These are phyloP conservation scores for Apiospora malaysiana DNA, from an alignment of 2,329 filamentous ascomycete genomes.

Conservation along the genomic window DNA sequence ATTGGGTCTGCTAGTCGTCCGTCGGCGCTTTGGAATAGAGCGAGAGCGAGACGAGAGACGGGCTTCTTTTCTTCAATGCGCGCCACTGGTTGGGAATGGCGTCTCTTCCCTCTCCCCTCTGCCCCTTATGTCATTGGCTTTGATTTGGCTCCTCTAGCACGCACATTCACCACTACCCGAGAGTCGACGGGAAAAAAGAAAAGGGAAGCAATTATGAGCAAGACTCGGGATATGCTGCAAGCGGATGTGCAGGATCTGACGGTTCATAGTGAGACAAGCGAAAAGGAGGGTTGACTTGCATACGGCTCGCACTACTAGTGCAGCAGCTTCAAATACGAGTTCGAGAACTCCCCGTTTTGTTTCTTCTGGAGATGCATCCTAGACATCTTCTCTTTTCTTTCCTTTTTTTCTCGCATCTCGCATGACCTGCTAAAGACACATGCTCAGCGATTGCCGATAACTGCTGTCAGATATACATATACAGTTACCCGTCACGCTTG, in stretches of 20 bases:
- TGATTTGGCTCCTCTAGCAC: neutral
- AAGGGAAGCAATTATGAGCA: neutral
- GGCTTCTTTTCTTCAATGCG: neutral
- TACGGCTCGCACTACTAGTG: too few relatives aligned
- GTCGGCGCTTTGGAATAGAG: neutral
- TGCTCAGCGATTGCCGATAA: neutral
- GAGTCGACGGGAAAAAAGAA: too few relatives aligned
- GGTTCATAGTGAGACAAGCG: neutral
- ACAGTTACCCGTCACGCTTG: neutral
- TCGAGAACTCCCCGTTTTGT: neutral
- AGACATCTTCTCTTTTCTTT: neutral
- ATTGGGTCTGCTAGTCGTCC: neutral
- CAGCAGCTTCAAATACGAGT: neutral
- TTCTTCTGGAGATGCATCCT: conserved; percentile 6
- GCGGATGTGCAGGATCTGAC: neutral
- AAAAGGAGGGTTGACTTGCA: too few relatives aligned
- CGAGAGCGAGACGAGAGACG: neutral
- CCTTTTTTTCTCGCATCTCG: neutral
- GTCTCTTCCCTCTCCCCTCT: neutral
- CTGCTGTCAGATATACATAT: conserved; percentile 14
- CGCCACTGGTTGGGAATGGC: neutral
- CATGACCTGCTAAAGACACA: neutral
- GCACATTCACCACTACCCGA: neutral
- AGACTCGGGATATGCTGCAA: neutral
- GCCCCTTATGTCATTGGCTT: neutral